phyloP scores from a whole-genome alignment of 805 yeast genomes.

The Peterozyma toletana region DNA sequence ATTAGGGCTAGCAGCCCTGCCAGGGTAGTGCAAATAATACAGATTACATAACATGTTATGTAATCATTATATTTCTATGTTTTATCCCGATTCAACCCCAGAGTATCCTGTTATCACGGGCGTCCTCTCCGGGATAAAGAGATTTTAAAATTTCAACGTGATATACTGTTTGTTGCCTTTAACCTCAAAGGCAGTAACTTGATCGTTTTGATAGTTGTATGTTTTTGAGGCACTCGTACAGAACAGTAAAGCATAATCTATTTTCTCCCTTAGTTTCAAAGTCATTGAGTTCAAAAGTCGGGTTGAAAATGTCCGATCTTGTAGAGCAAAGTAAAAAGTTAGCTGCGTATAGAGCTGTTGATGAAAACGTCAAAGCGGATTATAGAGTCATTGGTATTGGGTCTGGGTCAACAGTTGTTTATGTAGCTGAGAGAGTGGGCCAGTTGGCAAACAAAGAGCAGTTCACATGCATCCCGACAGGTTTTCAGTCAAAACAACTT shows the following conservation, averaged over 20 bases:
- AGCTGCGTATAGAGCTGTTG: constrained; percentile 91
- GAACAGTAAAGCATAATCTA: neutral
- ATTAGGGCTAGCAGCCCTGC: too few species aligned
- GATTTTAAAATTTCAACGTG: too few species aligned
- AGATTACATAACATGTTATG: too few species aligned
- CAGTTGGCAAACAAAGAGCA: constrained; percentile 45
- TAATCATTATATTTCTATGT: too few species aligned
- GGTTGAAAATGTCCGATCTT: constrained; percentile 13
- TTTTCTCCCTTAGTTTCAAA: neutral
- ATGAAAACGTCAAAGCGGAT: constrained; percentile 63
- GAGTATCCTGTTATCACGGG: too few species aligned
- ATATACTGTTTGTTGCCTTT: too few species aligned
- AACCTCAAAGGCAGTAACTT: too few species aligned
- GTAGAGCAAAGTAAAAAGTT: constrained; percentile 81
- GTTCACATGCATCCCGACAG: constrained; percentile 88
- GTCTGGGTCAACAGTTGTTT: constrained; percentile 96
- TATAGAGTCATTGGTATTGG: constrained; percentile 89
- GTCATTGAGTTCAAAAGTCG: neutral
- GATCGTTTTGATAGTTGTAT: neutral
- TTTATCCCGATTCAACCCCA: too few species aligned
- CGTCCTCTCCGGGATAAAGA: too few species aligned
- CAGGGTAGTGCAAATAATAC: too few species aligned
- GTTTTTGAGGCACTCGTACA: neutral
- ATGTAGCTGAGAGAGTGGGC: constrained; percentile 90
- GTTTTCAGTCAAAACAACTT: constrained; percentile 87